Evolutionary conservation across 2,329 filamentous ascomycete genomes (phyloP), one percentile per base, ranked within the genome.

Genomic region (Herpotrichia juniperi): DNA sequence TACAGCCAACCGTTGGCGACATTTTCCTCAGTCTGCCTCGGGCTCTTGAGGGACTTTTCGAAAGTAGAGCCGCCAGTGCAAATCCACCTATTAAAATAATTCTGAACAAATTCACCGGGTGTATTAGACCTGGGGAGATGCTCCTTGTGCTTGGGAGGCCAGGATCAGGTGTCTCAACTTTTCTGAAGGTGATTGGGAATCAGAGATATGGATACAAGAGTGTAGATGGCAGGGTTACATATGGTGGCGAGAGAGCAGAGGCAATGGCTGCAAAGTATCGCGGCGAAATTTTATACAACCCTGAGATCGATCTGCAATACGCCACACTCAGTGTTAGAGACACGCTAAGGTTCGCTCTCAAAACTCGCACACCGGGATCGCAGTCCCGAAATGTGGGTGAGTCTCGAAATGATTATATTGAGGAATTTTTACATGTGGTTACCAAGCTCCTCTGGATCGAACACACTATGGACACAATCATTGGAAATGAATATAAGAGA

Each of bases 171-270:
- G 96, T 91, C 71, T 90, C 88, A 6, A 96, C 91, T 0, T 84
- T 94, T 47, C 79, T 96, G 44, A 94, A 94, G 76, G 89, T 61
- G 84, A 90, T 3, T 90, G 91, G 44, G 90, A 94, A 73, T 90
- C 87, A 17, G 87, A 92, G 63, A 90, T 90, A 43, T 87, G 94
- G 59, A 85, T 83, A 63, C 79, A 93, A 17, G 87, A 89, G 47
- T 77, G 87, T 1, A 76, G 80, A 10, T n/a, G n/a, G n/a, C n/a
- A 87, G 88, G 0, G 86, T 90, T 57, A 84, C 94, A 67, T 92
- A 94, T 74, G 96, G 94, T 68, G 87, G 93, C 68, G 88, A 86
- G 55, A n/a, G n/a, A n/a, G n/a, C n/a, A n/a, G n/a, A n/a, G n/a
- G n/a, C n/a, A n/a, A 93, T 94, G 88, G 85, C 89, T 71, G 84